A percentile compares a stretch with the other conserved stretches of the same genome.
These are phyloP conservation scores for Hypoxylon sp. DNA, from an alignment of 2,329 filamentous ascomycete genomes.

Conservation along the genomic window DNA sequence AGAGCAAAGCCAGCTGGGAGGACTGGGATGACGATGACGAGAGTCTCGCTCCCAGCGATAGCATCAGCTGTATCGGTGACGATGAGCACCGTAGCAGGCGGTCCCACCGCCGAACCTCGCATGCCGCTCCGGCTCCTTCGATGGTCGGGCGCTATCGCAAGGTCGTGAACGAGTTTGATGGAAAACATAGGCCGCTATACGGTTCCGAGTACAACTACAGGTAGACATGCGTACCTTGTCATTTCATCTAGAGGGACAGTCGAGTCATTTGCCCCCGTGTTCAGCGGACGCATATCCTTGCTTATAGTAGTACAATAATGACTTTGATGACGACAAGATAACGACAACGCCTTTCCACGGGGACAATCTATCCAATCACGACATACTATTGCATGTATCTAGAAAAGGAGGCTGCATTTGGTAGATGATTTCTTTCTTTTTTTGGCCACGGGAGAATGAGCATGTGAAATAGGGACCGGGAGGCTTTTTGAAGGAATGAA, in stretches of 20 bases:
- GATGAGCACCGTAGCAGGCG: slow-evolving; percentile 46
- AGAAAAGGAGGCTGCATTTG: slow-evolving; percentile 22
- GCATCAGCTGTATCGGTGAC: slow-evolving; percentile 70
- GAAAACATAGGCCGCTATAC: slow-evolving; percentile 31
- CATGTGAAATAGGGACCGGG: slow-evolving; percentile 14
- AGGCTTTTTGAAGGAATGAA: slow-evolving; percentile 14
- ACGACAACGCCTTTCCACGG: neutral
- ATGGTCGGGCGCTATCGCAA: slow-evolving; percentile 34
- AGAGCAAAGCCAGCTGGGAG: slow-evolving; percentile 55
- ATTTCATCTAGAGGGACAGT: neutral
- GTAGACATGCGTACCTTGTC: neutral
- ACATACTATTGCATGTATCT: slow-evolving; percentile 12
- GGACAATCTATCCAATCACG: neutral
- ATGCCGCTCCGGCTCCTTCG: slow-evolving; percentile 17
- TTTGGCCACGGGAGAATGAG: slow-evolving; percentile 17
- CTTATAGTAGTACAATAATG: neutral
- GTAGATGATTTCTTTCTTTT: slow-evolving; percentile 14
- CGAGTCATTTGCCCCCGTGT: neutral
- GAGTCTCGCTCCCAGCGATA: slow-evolving; percentile 71
- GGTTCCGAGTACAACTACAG: slow-evolving; percentile 31
- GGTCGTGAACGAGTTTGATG: slow-evolving; percentile 40
- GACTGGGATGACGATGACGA: slow-evolving; percentile 56
- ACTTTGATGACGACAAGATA: neutral
- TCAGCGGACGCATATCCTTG: neutral
- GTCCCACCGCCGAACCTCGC: slow-evolving; percentile 14